Conservation (phyloP, 257 asterid species). For the Agastache rugosa region DNA sequence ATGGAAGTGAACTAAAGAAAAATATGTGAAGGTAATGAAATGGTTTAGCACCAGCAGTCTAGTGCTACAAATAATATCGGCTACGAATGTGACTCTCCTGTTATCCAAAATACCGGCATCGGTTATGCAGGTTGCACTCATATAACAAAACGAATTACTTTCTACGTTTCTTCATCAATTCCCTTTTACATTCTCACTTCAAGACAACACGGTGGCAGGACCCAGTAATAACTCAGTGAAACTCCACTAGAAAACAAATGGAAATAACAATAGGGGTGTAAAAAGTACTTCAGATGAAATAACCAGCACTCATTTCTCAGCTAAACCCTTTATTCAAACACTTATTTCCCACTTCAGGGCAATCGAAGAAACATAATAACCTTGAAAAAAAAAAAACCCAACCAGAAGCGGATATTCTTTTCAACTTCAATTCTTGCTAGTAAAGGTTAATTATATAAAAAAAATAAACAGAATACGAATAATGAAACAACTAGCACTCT, state of each 20-base stretch:
- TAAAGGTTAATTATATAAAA: not conserved
- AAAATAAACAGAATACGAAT: not conserved
- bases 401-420: not conserved
- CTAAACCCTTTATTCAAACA: not conserved
- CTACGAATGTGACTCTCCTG: conserved; percentile 6
- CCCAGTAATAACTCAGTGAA: conserved; percentile 15
- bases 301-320: not conserved
- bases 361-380: no score
- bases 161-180: not conserved
- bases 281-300: conserved; percentile 1
- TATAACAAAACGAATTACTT: not conserved
- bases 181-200: not conserved
- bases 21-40: not conserved
- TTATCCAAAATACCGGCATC: not conserved
- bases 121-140: not conserved
- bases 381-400: no score
- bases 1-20: not conserved
- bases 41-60: not conserved
- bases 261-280: not conserved
- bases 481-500: conserved; percentile 1
- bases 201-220: not conserved
- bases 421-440: not conserved
- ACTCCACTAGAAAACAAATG: not conserved
- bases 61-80: not conserved
- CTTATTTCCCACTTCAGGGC: not conserved